Conservation (phyloP, 371 early-diverging fungal genomes). For the Circinella minor region DNA sequence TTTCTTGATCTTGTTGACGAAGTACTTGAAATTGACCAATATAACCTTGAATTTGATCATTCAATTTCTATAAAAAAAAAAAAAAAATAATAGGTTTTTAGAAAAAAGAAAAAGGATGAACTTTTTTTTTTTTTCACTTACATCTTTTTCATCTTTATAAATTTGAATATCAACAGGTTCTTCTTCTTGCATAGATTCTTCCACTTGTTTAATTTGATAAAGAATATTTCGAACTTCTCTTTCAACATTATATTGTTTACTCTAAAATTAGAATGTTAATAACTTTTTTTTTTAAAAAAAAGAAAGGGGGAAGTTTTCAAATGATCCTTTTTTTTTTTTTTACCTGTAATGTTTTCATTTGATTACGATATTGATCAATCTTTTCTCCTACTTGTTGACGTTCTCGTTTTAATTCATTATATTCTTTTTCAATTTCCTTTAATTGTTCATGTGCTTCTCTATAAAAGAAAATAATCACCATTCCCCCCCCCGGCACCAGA, state of each 20-base stretch:
- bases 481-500: too few relatives aligned
- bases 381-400: too few relatives aligned
- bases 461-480: not conserved
- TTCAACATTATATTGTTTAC: not conserved
- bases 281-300: not conserved
- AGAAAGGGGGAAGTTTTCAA: too few relatives aligned
- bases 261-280: not conserved
- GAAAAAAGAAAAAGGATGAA: not conserved
- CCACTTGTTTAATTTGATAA: conserved; percentile 10
- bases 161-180: conserved; percentile 69
- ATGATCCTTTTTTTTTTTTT: too few relatives aligned
- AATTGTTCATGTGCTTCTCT: not conserved
- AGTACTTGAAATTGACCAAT: conserved; percentile 23
- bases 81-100: not conserved
- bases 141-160: conserved; percentile 53
- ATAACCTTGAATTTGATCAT: conserved; percentile 14
- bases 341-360: too few relatives aligned
- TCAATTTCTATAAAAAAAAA: conserved; percentile 8
- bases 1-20: conserved; percentile 2
- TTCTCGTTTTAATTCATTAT: not conserved
- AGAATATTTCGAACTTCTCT: not conserved
- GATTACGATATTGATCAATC: too few relatives aligned
- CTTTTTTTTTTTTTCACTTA: conserved; percentile 10
- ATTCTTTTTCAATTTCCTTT: not conserved
- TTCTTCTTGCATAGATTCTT: conserved; percentile 62